These are phyloP conservation scores for Fraxinus latifolia DNA, from an alignment of 305 asterid species.

Conservation along the genomic window DNA sequence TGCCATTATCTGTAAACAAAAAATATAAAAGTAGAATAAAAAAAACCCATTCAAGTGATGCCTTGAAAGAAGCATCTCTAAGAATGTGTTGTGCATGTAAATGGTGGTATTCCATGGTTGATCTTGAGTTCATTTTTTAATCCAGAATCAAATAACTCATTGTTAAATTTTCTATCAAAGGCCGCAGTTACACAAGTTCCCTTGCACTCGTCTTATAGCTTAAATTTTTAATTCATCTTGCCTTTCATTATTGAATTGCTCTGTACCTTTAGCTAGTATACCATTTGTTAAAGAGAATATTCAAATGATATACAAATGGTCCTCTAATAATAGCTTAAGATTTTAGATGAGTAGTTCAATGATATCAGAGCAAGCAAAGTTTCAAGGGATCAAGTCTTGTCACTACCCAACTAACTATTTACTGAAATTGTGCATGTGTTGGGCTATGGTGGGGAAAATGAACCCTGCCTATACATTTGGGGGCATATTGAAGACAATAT, in stretches of 20 bases:
- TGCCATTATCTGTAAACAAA: constrained; percentile 25
- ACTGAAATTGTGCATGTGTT: background rate
- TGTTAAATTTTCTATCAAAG: background rate
- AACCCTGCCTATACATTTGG: no score
- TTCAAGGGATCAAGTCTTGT: background rate
- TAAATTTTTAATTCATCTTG: background rate
- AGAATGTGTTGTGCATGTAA: background rate
- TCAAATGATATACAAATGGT: background rate
- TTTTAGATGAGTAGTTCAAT: background rate
- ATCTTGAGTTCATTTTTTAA: background rate
- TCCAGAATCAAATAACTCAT: background rate
- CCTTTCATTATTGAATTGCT: background rate
- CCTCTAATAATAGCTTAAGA: background rate
- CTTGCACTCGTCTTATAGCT: background rate
- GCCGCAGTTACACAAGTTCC: background rate
- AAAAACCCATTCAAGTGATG: background rate
- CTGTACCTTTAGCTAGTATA: background rate
- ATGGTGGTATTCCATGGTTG: background rate
- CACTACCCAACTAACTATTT: background rate
- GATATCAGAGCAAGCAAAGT: background rate
- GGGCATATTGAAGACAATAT: no score
- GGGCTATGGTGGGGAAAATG: background rate
- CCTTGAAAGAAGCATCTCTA: background rate
- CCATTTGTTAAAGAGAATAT: background rate
- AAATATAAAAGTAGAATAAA: background rate